Conservation (phyloP, 1,139 yeast species). For the Protomyces macrosporus region DNA sequence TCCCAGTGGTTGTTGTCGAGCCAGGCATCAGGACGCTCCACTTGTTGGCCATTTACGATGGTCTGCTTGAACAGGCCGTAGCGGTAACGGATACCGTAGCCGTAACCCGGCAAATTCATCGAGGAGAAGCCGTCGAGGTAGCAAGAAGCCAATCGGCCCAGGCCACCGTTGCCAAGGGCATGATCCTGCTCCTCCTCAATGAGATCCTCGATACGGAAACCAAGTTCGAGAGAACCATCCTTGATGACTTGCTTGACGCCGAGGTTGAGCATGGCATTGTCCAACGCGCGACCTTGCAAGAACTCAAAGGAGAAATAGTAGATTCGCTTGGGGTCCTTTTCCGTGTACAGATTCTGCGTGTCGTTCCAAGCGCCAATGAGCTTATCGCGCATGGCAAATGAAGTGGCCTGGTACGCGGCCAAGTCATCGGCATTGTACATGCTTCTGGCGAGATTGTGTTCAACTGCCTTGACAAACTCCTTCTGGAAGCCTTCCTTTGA, state of each 20-base stretch:
- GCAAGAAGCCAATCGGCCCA: constrained; percentile 93
- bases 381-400: constrained; percentile 71
- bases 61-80: constrained; percentile 82
- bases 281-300: constrained; percentile 92
- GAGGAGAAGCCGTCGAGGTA: constrained; percentile 85
- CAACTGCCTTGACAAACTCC: background rate
- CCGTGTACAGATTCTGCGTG: constrained; percentile 84
- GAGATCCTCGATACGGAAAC: constrained; percentile 82
- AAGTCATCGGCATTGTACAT: constrained; percentile 59
- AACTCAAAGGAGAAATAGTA: constrained; percentile 81
- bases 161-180: constrained; percentile 91
- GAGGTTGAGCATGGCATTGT: constrained; percentile 83
- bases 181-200: constrained; percentile 88
- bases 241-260: constrained; percentile 48
- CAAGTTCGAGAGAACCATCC: constrained; percentile 63
- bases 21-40: constrained; percentile 94
- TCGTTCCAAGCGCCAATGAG: constrained; percentile 84
- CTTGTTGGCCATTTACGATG: constrained; percentile 87
- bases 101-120: constrained; percentile 91
- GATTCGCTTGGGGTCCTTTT: constrained; percentile 77
- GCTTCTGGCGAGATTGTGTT: background rate
- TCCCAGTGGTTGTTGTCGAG: constrained; percentile 85
- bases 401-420: constrained; percentile 89
- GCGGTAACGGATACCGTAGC: constrained; percentile 82
- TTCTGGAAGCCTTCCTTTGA: background rate